A percentile compares a stretch with the other conserved stretches of the same genome.
Evolutionary conservation across 2,329 filamentous ascomycete species (phyloP).

Genomic region (Cercospora brassicicola): DNA sequence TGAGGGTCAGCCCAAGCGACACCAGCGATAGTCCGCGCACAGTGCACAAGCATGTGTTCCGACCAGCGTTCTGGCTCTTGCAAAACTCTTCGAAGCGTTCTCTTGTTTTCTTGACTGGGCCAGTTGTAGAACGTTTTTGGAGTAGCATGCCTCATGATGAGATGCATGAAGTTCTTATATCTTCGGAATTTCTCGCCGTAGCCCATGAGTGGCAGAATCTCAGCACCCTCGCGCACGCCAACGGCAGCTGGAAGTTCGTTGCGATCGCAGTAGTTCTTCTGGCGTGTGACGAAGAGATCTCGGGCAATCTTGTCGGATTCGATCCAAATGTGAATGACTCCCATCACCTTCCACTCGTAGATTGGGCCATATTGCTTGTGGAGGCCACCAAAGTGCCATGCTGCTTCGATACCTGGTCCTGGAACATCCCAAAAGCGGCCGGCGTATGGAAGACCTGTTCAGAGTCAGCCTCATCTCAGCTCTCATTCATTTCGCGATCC

Average conservation of each 20-base stretch:
- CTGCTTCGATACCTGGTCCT: constrained; percentile 37
- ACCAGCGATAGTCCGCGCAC: constrained; percentile 37
- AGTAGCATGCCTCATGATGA: constrained; percentile 37
- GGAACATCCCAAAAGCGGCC: constrained; percentile 40
- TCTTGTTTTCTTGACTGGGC: constrained; percentile 39
- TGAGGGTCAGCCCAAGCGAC: constrained; percentile 39
- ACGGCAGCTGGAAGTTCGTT: constrained; percentile 39
- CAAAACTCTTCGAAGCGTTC: constrained; percentile 36
- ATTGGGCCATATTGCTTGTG: constrained; percentile 40
- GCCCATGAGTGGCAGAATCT: constrained; percentile 39
- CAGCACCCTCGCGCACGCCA: constrained; percentile 35
- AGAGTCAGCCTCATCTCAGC: not conserved
- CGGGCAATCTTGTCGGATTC: constrained; percentile 40
- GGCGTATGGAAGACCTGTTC: constrained; percentile 35
- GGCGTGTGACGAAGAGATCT: constrained; percentile 38
- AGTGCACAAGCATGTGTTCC: constrained; percentile 39
- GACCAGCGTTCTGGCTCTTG: constrained; percentile 38
- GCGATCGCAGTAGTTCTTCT: constrained; percentile 39
- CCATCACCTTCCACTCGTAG: constrained; percentile 41
- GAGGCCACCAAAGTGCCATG: constrained; percentile 39
- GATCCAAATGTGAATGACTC: constrained; percentile 38
- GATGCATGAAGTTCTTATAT: constrained; percentile 41
- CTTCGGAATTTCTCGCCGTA: constrained; percentile 36
- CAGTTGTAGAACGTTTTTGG: constrained; percentile 37
- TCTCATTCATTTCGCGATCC: not conserved